Evolutionary conservation across 2,329 filamentous ascomycete genomes (phyloP), one percentile per base, ranked within the genome.

Genomic region (Teratosphaeria nubilosa): DNA sequence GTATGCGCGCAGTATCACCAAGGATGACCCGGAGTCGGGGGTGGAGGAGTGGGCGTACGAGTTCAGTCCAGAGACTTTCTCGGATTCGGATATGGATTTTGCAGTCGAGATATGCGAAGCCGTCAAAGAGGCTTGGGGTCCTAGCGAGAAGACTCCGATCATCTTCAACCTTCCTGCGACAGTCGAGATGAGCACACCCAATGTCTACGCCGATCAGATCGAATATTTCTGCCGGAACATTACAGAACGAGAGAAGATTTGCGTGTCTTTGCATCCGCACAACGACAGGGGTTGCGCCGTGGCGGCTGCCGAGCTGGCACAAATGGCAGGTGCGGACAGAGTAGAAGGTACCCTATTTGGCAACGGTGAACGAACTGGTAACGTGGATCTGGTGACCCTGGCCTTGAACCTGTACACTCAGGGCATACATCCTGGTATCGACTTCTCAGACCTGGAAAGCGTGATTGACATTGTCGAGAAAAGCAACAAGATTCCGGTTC

Each of bases 111-210:
- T 97, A 50, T 97, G 94, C 73, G 86, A 95, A 71, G 92, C 92
- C 34, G 92, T 97, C 68, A 96, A 96, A 81, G 86, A 80, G 5
- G 94, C 91, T 0, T 99, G 94, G 94, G 91, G 81, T 62, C 92
- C 94, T 0, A 84, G 83, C 0, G 84, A 79, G 45, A 84, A 90
- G 73, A 86, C 85, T 66, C 89, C 87, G 53, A 90, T 99, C 73
- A 95, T 99, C 71, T 94, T 99, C 81, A 97, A 97, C 77, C 81
- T 99, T 55, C 92, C 94, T 0, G 92, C 94, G 1, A 99, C 94
- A 0, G 92, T 97, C 37, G 94, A 99, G 76, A 86, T 96, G 85
- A 77, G 90, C 0, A 96, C 94, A 0, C 91, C 91, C 34, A 99
- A 99, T 72, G 83, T 96, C 53, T 99, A 94, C 72, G 94, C 94